Conservation (phyloP, 768 basidiomycete species). For the Phlegmacium glaucopus region DNA sequence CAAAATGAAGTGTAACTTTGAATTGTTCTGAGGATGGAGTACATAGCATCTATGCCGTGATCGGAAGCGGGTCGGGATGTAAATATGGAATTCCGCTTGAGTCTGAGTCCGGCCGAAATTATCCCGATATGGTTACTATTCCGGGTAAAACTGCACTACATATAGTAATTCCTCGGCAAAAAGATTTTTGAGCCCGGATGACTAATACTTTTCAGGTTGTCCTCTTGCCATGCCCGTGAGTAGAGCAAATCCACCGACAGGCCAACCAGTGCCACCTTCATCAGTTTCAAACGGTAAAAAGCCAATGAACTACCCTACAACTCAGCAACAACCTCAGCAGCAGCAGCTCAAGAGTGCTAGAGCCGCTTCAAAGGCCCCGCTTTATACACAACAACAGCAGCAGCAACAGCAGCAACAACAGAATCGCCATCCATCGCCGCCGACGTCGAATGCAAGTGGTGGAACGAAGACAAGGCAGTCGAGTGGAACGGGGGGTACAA, state of each 20-base stretch:
- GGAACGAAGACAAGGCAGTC: constrained; percentile 25
- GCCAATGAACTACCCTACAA: constrained; percentile 71
- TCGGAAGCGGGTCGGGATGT: too few relatives aligned
- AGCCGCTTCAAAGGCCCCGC: constrained; percentile 45
- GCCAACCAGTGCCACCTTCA: constrained; percentile 50
- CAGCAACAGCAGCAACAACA: constrained; percentile 29
- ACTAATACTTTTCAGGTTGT: constrained; percentile 34
- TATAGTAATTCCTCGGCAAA: too few relatives aligned
- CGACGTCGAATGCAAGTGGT: constrained; percentile 39
- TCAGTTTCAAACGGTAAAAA: constrained; percentile 91
- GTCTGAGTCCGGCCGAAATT: too few relatives aligned
- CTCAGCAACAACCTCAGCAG: constrained; percentile 22
- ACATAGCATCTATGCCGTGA: too few relatives aligned
- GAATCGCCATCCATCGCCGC: constrained; percentile 45
- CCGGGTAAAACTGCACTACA: too few relatives aligned
- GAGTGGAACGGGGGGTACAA: constrained; percentile 24
- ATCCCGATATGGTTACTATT: too few relatives aligned
- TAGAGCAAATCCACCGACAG: constrained; percentile 29
- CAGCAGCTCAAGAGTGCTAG: constrained; percentile 42
- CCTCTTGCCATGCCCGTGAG: constrained; percentile 36
- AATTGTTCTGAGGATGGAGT: too few relatives aligned
- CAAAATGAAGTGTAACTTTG: too few relatives aligned
- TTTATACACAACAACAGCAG: constrained; percentile 36
- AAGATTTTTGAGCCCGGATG: constrained; percentile 24
- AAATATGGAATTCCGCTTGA: too few relatives aligned